phyloP scores from a whole-genome alignment of 352 stramenopile species.

The Phytophthora colocasiae region DNA sequence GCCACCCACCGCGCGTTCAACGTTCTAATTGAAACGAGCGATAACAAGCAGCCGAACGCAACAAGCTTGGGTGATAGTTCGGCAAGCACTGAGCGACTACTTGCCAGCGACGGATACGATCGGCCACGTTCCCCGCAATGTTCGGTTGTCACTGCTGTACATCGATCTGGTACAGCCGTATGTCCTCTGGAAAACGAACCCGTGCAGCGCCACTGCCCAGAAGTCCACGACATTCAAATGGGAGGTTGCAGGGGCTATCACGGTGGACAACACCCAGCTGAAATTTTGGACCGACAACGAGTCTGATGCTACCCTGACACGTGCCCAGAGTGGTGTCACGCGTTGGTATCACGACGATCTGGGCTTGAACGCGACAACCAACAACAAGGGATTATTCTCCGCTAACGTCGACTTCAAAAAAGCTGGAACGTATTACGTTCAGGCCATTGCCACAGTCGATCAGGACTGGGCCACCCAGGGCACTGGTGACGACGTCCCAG shows the following conservation, averaged over 20 bases:
- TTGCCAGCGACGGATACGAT: constrained; percentile 56
- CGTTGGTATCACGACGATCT: constrained; percentile 71
- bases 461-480: constrained; percentile 70
- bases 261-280: constrained; percentile 66
- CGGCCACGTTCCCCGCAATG: constrained; percentile 94
- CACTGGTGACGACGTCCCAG: constrained; percentile 34
- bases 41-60: constrained; percentile 82
- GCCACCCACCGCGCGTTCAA: constrained; percentile 93
- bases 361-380: constrained; percentile 32
- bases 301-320: constrained; percentile 42
- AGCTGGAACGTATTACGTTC: constrained; percentile 63
- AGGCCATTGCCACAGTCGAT: constrained; percentile 66
- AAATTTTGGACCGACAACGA: constrained; percentile 43
- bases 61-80: constrained; percentile 72
- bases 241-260: constrained; percentile 66
- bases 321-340: constrained; percentile 53
- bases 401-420: constrained; percentile 44
- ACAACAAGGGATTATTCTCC: constrained; percentile 71
- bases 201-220: constrained; percentile 13
- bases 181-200: constrained; percentile 58
- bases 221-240: constrained; percentile 46
- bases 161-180: constrained; percentile 96
- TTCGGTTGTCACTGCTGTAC: constrained; percentile 91
- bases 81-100: constrained; percentile 49
- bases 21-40: constrained; percentile 94